Base-by-base conservation (phyloP, 345 rosid genomes). In the Citropsis articulata region DNA sequence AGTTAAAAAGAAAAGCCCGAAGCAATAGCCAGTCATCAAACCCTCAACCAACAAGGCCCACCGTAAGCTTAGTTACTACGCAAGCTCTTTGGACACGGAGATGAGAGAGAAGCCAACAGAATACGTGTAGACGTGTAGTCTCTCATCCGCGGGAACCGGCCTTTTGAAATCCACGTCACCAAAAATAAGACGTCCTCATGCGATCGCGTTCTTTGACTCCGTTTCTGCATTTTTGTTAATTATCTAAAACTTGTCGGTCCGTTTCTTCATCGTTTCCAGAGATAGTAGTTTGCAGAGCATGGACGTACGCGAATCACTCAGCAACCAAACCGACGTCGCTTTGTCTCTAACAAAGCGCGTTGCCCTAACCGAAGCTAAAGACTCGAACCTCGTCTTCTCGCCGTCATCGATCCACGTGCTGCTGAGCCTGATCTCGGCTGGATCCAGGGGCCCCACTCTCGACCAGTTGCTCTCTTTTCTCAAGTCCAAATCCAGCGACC, bases 391-490 rank as follows among this genome's bases (percentile, higher is more conserved):
- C 12, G 90, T 91, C 72, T 91, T 88, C 90, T 93, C 97, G 40
- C 97, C 98, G 30, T 88, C 88, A 24, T 95, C 98, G 60, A 84
- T 93, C 83, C 89, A 90, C 77, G 91, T 90, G 36, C 78, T 91
- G 25, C 91, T 95, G 55, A 81, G 97, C 85, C 66, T 95, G 53
- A 87, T 93, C 81, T 88, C 92, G 63, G 81, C 93, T 66, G 98
- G 95, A 16, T 90, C 93, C 77, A 73, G 75, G 28, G 98, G 94
- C 0, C 66, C 88, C 31, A 88, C 98, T 5, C 90, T 75, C 4
- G 89, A 90, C 16, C 97, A 95, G 84, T 84, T 95, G 83, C 95
- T 93, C 75, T 89, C 94, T 19, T 93, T 91, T 83, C 95, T 95
- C 75, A 86, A 75, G 45, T 82, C 91, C 70, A 77, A 90, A 61